phyloP scores from a whole-genome alignment of 352 stramenopile species.

The Pythium folliculosum region DNA sequence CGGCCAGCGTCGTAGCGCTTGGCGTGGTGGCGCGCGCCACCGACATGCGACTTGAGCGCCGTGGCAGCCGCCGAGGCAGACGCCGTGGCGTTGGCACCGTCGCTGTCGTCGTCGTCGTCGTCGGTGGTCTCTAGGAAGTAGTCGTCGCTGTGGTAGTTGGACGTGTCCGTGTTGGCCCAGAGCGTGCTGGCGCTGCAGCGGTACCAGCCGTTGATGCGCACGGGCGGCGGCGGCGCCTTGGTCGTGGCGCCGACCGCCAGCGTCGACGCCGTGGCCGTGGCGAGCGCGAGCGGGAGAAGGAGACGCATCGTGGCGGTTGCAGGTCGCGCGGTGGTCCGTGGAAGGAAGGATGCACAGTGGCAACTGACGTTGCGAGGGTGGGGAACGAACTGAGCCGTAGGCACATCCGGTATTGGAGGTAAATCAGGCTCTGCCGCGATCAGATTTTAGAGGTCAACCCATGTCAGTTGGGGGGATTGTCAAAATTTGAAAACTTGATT shows the following conservation, averaged over 20 bases:
- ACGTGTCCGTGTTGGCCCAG: slow-evolving; percentile 20
- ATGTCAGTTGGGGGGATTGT: slow-evolving; percentile 1
- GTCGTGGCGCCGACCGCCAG: slow-evolving; percentile 1
- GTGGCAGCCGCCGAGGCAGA: slow-evolving; percentile 26
- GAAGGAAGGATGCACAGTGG: background rate
- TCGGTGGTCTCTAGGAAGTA: slow-evolving; percentile 16
- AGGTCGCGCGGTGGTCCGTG: no score
- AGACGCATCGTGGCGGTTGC: slow-evolving; percentile 6
- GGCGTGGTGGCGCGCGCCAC: background rate
- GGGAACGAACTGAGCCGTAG: background rate
- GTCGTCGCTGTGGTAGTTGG: slow-evolving; percentile 16
- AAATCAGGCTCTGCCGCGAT: slow-evolving; percentile 10
- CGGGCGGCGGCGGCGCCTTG: background rate
- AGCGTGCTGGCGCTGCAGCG: slow-evolving; percentile 37
- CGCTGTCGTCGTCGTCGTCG: slow-evolving; percentile 11
- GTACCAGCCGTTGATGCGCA: slow-evolving; percentile 41
- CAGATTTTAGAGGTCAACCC: slow-evolving; percentile 6
- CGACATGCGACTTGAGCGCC: background rate
- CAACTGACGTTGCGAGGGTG: background rate
- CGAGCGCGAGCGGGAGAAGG: slow-evolving; percentile 1
- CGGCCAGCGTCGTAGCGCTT: slow-evolving; percentile 19
- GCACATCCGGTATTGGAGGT: background rate
- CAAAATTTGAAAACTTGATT: background rate
- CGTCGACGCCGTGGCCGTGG: background rate
- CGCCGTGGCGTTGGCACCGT: no score